A percentile compares a stretch with the other conserved stretches of the same genome.
phyloP scores from a whole-genome alignment of 2,329 filamentous ascomycete genomes.

The Madurella fahalii region DNA sequence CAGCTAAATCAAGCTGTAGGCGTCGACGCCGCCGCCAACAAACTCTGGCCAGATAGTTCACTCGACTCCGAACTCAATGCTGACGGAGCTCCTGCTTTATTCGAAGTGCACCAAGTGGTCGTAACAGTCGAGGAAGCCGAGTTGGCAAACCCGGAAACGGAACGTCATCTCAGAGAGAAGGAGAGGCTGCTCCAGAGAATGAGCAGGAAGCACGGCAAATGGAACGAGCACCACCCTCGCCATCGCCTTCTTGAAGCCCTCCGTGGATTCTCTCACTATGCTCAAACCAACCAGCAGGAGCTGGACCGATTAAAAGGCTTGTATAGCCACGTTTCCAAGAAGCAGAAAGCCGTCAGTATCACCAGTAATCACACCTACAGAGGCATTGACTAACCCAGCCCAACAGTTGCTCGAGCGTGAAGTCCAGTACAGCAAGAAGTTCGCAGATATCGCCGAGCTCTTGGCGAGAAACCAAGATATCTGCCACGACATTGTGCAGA shows the following conservation, averaged over 20 bases:
- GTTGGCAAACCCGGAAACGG: neutral
- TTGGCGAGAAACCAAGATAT: conserved; percentile 43
- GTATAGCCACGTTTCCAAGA: conserved; percentile 34
- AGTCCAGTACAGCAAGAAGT: conserved; percentile 54
- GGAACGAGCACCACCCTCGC: conserved; percentile 36
- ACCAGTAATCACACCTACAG: neutral
- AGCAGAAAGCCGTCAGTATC: conserved; percentile 30
- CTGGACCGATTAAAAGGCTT: conserved; percentile 34
- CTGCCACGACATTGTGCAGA: conserved; percentile 42
- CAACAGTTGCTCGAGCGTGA: conserved; percentile 47
- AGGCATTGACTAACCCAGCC: neutral
- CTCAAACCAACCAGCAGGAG: conserved; percentile 34
- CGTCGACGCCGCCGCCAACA: neutral
- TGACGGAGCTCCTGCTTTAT: neutral
- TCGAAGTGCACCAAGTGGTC: conserved; percentile 4
- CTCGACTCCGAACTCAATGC: neutral
- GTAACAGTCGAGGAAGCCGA: neutral
- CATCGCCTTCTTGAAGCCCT: conserved; percentile 40
- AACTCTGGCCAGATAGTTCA: neutral
- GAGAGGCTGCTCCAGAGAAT: conserved; percentile 29
- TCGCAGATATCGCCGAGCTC: conserved; percentile 40
- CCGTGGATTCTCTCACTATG: conserved; percentile 35
- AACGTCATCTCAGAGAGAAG: conserved; percentile 13
- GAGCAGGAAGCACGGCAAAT: conserved; percentile 29
- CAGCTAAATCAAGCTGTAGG: neutral